A percentile compares a stretch with the other conserved stretches of the same genome.
phyloP scores from a whole-genome alignment of 352 stramenopile genomes.

The Phytophthora vignae region DNA sequence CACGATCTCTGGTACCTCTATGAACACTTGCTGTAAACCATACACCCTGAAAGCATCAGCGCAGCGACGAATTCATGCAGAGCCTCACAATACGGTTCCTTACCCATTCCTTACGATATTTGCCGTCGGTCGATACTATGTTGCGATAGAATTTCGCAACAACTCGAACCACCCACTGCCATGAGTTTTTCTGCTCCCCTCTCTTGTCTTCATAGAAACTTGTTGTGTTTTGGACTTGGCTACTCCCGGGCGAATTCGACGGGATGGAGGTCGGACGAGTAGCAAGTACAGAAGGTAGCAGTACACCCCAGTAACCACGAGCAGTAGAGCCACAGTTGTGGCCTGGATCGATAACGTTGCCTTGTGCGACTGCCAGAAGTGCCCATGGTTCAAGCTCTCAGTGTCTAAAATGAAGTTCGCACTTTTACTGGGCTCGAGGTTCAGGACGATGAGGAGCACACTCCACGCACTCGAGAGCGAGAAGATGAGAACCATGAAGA shows the following conservation, averaged over 20 bases:
- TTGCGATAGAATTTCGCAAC: conserved; percentile 11
- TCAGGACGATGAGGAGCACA: conserved; percentile 46
- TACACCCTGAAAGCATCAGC: not conserved
- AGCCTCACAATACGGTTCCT: not conserved
- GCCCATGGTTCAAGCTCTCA: conserved; percentile 35
- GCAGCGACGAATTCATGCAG: not conserved
- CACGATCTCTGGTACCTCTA: conserved; percentile 43
- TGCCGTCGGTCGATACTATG: conserved; percentile 25
- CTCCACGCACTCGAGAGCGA: conserved; percentile 37
- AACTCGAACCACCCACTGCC: not conserved
- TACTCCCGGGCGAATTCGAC: conserved; percentile 5
- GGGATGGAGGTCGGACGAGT: conserved; percentile 13
- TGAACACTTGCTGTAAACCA: conserved; percentile 30
- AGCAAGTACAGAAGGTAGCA: conserved; percentile 34
- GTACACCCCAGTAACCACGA: conserved; percentile 28
- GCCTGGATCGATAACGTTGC: not conserved
- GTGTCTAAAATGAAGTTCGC: conserved; percentile 51
- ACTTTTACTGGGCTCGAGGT: conserved; percentile 38
- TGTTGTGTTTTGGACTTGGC: conserved; percentile 9
- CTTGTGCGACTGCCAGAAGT: conserved; percentile 21
- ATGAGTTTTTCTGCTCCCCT: not conserved
- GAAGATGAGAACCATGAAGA: conserved; percentile 32
- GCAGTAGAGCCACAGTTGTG: conserved; percentile 7
- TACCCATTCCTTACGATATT: conserved; percentile 43
- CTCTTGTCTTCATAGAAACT: not conserved